A percentile compares a stretch with the other conserved stretches of the same genome.
phyloP scores from a whole-genome alignment of 495 filamentous ascomycete genomes.

The Physcia stellaris region DNA sequence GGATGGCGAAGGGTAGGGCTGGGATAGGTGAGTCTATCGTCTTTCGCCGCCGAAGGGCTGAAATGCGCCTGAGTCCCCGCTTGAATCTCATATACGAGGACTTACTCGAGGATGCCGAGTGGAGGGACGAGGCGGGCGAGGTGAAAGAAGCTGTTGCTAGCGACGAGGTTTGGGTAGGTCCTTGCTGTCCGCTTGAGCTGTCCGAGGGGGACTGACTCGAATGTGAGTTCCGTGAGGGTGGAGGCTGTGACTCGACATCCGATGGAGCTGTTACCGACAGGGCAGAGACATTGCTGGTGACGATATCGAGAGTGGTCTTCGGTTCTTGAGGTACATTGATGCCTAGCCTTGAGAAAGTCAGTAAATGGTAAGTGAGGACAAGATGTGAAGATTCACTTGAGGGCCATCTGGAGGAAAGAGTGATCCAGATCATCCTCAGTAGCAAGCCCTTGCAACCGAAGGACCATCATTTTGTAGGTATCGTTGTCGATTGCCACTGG shows the following conservation, averaged over 20 bases:
- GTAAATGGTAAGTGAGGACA: no score
- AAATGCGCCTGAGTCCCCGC: constrained; percentile 13
- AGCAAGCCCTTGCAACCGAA: constrained; percentile 7
- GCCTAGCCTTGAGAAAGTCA: no score
- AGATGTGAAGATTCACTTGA: no score
- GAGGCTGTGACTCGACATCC: not conserved
- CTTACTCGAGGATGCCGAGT: constrained; percentile 10
- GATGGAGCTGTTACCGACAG: constrained; percentile 4
- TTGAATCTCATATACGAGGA: constrained; percentile 15
- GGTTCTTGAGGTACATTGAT: constrained; percentile 13
- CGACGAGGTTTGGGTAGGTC: constrained; percentile 11
- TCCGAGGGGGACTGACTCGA: constrained; percentile 14
- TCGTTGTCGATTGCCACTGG: constrained; percentile 4
- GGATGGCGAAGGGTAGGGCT: constrained; percentile 3
- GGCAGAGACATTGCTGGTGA: constrained; percentile 11
- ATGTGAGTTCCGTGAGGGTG: constrained; percentile 7
- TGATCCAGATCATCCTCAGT: constrained; percentile 16
- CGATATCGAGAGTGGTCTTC: constrained; percentile 12
- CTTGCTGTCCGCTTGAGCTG: constrained; percentile 14
- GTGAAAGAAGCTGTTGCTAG: constrained; percentile 13
- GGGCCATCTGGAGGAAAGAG: constrained; percentile 9
- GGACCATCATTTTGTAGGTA: constrained; percentile 16
- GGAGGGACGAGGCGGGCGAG: constrained; percentile 6
- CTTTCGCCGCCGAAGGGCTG: constrained; percentile 13
- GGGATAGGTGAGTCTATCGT: constrained; percentile 7